Base-by-base conservation (phyloP, 2,329 filamentous ascomycete genomes). In the Myriosclerotinia duriaeana region DNA sequence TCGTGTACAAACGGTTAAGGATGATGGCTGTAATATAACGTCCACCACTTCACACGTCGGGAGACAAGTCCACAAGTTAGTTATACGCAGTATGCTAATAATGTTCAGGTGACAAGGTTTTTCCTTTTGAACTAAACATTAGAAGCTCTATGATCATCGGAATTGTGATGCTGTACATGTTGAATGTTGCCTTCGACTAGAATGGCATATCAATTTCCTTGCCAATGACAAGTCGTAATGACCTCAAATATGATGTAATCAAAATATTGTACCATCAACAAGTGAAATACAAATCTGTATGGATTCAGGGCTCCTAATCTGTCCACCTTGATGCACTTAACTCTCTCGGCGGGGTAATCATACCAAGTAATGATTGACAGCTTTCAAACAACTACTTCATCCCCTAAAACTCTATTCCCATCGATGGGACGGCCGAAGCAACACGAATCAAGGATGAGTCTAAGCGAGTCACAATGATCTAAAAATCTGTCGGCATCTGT, bases 1-100 rank as follows among this genome's bases (percentile, higher is more conserved):
- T 60, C 58, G 58, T 60, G 58, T 60, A 38, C 58, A 38, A 26
- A 22, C 30, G 17, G 14, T 60, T 50, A 50, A 50, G 58, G 58
- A 60, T 60, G 30, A 60, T 60, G 58, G 58, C 44, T 60, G 58
- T 50, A 50, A 50, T 17, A 17, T 17, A 38, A 46, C 48, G 22
- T 60, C 42, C 26, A 48, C 42, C n/a, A 46, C 26, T 36, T 59
- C 17, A 26, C 14, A 46, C 42, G 56, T 22, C 56, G 56, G 30
- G 56, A 20, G 30, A 48, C 42, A 59, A 44, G 56, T 38, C 30
- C 54, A 58, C 22, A 58, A 58, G 2, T 12, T 30, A 58, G 2
- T 12, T 30, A 44, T 15, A 44, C 30, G 30, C 6, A 34, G 30
- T 34, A 5, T 34, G 5, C 30, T 34, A 34, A 12, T 15, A 52